phyloP scores from a whole-genome alignment of 208 protist genomes.

The Balamuthia mandrillaris region DNA sequence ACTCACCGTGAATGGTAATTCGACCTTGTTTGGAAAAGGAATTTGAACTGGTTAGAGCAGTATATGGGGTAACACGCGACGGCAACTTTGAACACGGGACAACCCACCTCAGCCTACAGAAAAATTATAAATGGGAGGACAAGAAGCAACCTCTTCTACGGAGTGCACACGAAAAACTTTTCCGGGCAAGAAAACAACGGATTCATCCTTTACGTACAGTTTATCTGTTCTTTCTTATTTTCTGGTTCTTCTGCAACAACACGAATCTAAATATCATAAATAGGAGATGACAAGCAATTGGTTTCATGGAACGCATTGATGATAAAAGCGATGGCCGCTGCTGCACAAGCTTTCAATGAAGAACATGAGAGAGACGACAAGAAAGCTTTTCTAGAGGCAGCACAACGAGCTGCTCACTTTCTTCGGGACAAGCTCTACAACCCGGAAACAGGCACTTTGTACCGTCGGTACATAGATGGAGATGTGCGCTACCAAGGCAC shows the following conservation, averaged over 20 bases:
- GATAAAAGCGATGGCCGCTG: constrained; percentile 43
- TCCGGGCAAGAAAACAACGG: background rate
- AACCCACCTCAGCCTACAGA: constrained; percentile 9
- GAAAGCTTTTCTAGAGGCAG: background rate
- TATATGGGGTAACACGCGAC: background rate
- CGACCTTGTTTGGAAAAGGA: background rate
- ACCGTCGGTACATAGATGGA: background rate
- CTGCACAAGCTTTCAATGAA: constrained; percentile 2
- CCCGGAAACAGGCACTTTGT: background rate
- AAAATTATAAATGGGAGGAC: constrained; percentile 6
- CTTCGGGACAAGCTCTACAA: constrained; percentile 36
- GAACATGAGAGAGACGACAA: no score
- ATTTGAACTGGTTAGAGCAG: background rate
- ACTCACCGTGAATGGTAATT: background rate
- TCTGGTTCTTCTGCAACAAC: no score
- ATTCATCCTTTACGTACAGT: constrained; percentile 20
- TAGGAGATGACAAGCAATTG: constrained; percentile 52
- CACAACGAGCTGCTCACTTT: constrained; percentile 34
- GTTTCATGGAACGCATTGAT: constrained; percentile 51
- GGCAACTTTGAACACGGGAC: constrained; percentile 32
- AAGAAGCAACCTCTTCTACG: constrained; percentile 5
- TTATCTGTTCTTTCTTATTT: no score
- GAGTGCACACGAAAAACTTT: background rate
- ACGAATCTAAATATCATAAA: background rate
- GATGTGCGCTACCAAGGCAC: constrained; percentile 4